Evolutionary conservation across 306 rosid genomes (phyloP), one percentile per base, ranked within the genome.

Genomic region (Cucurbita argyrosperma): DNA sequence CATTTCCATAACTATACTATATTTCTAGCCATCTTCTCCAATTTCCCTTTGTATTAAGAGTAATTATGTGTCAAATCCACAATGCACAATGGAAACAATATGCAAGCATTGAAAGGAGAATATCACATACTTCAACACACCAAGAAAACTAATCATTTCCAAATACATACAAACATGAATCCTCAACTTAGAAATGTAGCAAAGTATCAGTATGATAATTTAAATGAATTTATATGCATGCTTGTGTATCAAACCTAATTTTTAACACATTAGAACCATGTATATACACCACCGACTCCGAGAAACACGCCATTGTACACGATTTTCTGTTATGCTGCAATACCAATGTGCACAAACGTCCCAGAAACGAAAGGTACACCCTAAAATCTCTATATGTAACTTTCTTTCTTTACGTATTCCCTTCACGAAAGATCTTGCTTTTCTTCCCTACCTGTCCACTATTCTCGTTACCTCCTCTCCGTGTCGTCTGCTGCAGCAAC

Each of bases 401-500:
- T 68, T 55, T 43, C 56, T 18, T 65, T 12, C 73, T 70, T 70
- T 9, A 16, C 43, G 5, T 50, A 50, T 69, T 69, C 45, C 12
- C 14, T 46, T 47, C 57, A 13, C 23, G 15, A 13, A 14, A 51
- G 23, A 7, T 46, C 56, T 19, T 50, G 14, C 54, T 14, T 5
- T 10, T 37, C 40, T 39, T 51, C 11, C 54, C 58, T 70, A 70
- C 46, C 46, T 26, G 74, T 70, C 45, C 30, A 50, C 55, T 23
- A 50, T 71, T 19, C 73, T 58, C 75, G 74, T 89, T 85, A 83
- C 87, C 86, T 84, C 16, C 63, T 67, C 54, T 66, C 82, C 19
- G 79, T 71, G 75, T 77, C 84, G 80, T 87, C 89, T 64, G 82
- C 97, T 5, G 96, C 88, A 68, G 97, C 87, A 60, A 95, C 99